Percentiles rank a stretch among this genome's conserved stretches.
These are phyloP conservation scores for Suillus subalutaceus DNA, from an alignment of 768 basidiomycete species.

Conservation along the genomic window DNA sequence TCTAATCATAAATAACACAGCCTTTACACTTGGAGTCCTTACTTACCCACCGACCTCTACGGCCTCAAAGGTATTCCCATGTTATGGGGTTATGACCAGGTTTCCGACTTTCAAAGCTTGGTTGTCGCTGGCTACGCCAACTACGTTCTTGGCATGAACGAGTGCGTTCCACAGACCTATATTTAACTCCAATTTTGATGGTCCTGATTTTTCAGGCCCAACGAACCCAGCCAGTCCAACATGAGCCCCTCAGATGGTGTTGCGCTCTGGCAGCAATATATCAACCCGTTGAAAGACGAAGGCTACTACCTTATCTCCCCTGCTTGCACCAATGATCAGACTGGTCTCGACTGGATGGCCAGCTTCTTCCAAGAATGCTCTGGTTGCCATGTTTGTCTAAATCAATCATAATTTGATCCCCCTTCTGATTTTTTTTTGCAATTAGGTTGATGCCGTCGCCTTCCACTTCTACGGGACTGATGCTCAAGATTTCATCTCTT, in stretches of 20 bases:
- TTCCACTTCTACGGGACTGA: constrained; percentile 72
- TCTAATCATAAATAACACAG: constrained; percentile 23
- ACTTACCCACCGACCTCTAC: constrained; percentile 41
- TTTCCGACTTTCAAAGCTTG: constrained; percentile 46
- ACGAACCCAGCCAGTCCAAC: constrained; percentile 64
- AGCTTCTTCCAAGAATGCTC: constrained; percentile 57
- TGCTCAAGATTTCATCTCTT: constrained; percentile 50
- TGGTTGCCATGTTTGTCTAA: constrained; percentile 52
- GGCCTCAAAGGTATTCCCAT: constrained; percentile 64
- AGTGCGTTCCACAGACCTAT: constrained; percentile 48
- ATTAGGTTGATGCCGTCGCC: constrained; percentile 57
- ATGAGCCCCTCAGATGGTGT: constrained; percentile 54
- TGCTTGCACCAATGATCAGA: constrained; percentile 61
- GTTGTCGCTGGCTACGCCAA: constrained; percentile 56
- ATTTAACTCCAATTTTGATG: constrained; percentile 12
- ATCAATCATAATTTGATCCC: background rate
- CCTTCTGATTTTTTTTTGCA: constrained; percentile 3
- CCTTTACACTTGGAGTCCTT: constrained; percentile 71
- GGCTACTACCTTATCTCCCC: constrained; percentile 70
- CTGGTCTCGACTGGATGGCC: constrained; percentile 66
- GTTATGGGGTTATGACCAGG: constrained; percentile 68
- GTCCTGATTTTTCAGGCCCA: constrained; percentile 52
- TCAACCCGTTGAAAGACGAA: constrained; percentile 54
- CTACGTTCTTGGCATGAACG: constrained; percentile 66
- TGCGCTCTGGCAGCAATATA: constrained; percentile 59